Evolutionary conservation across 78 protist genomes (phyloP).

Genomic region (Tieghemostelium lacteum): DNA sequence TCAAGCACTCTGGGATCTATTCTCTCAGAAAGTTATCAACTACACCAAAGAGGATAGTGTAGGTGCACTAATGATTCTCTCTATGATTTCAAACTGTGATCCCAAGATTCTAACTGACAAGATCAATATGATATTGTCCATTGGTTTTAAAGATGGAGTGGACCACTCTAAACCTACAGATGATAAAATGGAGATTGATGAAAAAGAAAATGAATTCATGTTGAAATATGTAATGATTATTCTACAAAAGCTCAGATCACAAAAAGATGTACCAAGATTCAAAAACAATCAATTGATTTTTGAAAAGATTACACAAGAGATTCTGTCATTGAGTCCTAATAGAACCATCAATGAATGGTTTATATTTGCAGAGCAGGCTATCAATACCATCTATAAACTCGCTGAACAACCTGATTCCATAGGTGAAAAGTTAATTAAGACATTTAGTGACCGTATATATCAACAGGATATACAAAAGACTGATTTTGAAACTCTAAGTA

Average conservation of each 20-base stretch:
- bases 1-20: slow-evolving; percentile 83
- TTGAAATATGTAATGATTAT: slow-evolving; percentile 49
- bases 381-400: slow-evolving; percentile 60
- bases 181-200: too few relatives aligned
- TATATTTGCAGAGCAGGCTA: slow-evolving; percentile 75
- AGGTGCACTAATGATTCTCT: slow-evolving; percentile 54
- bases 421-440: neutral
- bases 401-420: slow-evolving; percentile 75
- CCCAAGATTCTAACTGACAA: neutral
- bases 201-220: neutral
- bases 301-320: neutral
- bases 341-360: slow-evolving; percentile 27
- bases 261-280: neutral
- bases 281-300: slow-evolving; percentile 38
- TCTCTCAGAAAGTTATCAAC: neutral
- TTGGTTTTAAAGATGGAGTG: slow-evolving; percentile 7
- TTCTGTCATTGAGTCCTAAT: neutral
- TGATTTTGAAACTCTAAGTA: neutral
- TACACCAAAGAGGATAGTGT: slow-evolving; percentile 14
- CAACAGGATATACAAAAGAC: neutral
- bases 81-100: slow-evolving; percentile 25
- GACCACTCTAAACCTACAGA: too few relatives aligned
- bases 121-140: neutral
- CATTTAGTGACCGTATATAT: neutral
- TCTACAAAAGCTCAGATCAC: slow-evolving; percentile 51